phyloP scores from a whole-genome alignment of 2,329 filamentous ascomycete genomes.

The Ascochyta viciae-villosae region DNA sequence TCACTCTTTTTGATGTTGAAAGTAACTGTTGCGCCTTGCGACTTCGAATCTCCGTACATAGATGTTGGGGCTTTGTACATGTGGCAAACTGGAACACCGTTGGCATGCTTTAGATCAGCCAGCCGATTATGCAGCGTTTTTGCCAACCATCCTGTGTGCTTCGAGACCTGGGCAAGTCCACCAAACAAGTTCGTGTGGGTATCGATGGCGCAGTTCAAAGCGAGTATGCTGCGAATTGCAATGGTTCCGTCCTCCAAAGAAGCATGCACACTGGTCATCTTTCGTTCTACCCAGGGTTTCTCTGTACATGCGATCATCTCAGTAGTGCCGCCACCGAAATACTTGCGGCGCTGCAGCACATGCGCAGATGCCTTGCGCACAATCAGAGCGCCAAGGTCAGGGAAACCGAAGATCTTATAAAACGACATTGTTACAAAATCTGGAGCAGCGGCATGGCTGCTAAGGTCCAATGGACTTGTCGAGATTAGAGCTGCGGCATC shows the following conservation, averaged over 20 bases:
- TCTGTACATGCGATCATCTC: conserved; percentile 64
- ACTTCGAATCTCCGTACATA: conserved; percentile 59
- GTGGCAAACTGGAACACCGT: conserved; percentile 59
- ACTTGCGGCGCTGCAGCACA: conserved; percentile 61
- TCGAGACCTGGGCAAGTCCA: conserved; percentile 65
- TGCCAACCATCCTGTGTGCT: conserved; percentile 63
- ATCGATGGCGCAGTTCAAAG: conserved; percentile 65
- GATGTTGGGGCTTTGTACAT: conserved; percentile 63
- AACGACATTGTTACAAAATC: conserved; percentile 88
- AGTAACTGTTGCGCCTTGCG: conserved; percentile 68
- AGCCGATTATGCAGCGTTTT: conserved; percentile 60
- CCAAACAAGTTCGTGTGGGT: conserved; percentile 64
- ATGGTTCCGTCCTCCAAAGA: conserved; percentile 72
- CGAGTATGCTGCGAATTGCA: conserved; percentile 70
- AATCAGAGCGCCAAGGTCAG: conserved; percentile 84
- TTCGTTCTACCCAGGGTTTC: conserved; percentile 63
- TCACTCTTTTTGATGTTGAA: conserved; percentile 66
- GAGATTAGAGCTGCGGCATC: conserved; percentile 72
- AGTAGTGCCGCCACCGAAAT: conserved; percentile 72
- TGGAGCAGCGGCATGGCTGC: conserved; percentile 65
- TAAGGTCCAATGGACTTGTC: conserved; percentile 65
- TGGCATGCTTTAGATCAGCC: conserved; percentile 57
- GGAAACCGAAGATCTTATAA: conserved; percentile 97
- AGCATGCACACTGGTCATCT: conserved; percentile 62
- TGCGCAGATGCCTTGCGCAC: conserved; percentile 74